Evolutionary conservation across 805 yeast species (phyloP).

Genomic region (Cyberlindnera lachancei): DNA sequence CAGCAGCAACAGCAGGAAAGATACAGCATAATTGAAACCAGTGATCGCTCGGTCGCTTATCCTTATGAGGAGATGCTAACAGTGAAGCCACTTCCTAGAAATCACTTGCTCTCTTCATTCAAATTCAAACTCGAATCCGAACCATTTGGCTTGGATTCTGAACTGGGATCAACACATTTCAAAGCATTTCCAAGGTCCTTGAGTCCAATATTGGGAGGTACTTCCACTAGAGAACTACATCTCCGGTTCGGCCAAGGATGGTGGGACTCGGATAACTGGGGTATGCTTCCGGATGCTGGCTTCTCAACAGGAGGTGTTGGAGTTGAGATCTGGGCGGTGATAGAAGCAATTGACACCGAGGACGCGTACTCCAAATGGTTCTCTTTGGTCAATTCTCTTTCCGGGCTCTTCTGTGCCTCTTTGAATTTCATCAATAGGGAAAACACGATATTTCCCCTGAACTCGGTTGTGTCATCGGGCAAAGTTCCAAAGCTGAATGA

Average conservation of each 20-base stretch:
- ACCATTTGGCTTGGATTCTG: slow-evolving; percentile 21
- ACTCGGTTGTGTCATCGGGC: slow-evolving; percentile 25
- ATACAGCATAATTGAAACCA: too few relatives aligned
- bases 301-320: slow-evolving; percentile 83
- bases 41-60: slow-evolving; percentile 5
- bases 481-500: slow-evolving; percentile 23
- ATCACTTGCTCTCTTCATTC: slow-evolving; percentile 64
- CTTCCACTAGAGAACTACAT: slow-evolving; percentile 70
- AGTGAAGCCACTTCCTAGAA: slow-evolving; percentile 67
- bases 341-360: slow-evolving; percentile 52
- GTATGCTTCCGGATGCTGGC: slow-evolving; percentile 70
- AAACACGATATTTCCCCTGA: slow-evolving; percentile 62
- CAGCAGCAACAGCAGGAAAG: too few relatives aligned
- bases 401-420: slow-evolving; percentile 94
- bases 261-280: slow-evolving; percentile 92
- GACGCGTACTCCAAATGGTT: slow-evolving; percentile 65
- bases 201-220: slow-evolving; percentile 63
- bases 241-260: slow-evolving; percentile 88
- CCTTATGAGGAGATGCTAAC: slow-evolving; percentile 56
- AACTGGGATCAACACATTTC: slow-evolving; percentile 36
- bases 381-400: slow-evolving; percentile 60
- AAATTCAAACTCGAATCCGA: slow-evolving; percentile 58
- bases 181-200: slow-evolving; percentile 72
- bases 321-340: slow-evolving; percentile 84
- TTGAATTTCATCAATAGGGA: slow-evolving; percentile 78